Evolutionary conservation across 345 rosid species (phyloP), one percentile per base, ranked within the genome.

Genomic region (Eucalyptus pumila): DNA sequence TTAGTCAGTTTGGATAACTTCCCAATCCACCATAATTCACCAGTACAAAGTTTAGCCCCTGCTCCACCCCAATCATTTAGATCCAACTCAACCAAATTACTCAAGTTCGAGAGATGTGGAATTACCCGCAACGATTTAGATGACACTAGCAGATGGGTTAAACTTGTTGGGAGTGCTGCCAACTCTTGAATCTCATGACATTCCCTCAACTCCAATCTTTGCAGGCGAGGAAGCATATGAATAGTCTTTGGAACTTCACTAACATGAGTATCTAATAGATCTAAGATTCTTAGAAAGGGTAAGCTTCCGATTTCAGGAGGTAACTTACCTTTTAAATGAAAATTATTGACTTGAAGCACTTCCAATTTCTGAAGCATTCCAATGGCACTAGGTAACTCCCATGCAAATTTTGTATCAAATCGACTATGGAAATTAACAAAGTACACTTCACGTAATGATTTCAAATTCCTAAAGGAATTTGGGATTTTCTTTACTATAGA

Each of bases 191-290:
- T 54, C 58, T 1, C 1, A 54, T 54, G 1, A 0, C 58, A 54
- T 19, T 3, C 0, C 4, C 2, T 19, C 58, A 54, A 54, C 58
- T 19, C 11, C 58, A 54, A 54, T 1, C 26, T 19, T 21, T 54
- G 11, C 0, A 54, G 58, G 58, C 11, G 0, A 54, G 10, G 9
- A 54, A 54, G 58, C 26, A 7, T 21, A 0, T 2, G 3, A 8
- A 21, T 8, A 1, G 5, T 54, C 58, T 54, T 21, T 54, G 58
- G 58, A 54, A 54, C 26, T 54, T 54, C 58, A 19, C 58, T 54
- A 3, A 54, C 0, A 3, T 0, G 0, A 54, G 26, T 8, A 0
- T 1, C 0, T 54, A 11, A 19, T 21, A 54, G 26, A 19, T 54
- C 26, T 54, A 54, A 4, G 58, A 54, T 54, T 54, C 58, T 54